A percentile compares a stretch with the other conserved stretches of the same genome.
phyloP scores from a whole-genome alignment of 2,329 filamentous ascomycete genomes.

The Didymella glomerata region DNA sequence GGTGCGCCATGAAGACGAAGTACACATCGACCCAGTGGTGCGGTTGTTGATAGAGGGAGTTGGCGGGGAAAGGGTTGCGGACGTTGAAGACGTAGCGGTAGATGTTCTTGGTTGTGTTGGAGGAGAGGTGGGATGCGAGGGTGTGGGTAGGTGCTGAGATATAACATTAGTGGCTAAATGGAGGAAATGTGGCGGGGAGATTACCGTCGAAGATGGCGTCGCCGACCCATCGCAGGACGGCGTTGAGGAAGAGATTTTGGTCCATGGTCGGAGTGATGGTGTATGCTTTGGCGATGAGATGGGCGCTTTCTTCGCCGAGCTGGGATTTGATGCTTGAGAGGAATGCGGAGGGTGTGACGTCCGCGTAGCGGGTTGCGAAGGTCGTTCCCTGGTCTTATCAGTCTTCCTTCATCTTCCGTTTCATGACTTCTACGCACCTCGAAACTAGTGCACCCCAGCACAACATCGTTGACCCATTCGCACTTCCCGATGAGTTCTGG shows the following conservation, averaged over 20 bases:
- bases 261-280: constrained; percentile 43
- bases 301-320: constrained; percentile 11
- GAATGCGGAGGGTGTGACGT: constrained; percentile 32
- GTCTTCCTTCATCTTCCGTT: background rate
- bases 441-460: constrained; percentile 54
- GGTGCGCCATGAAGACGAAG: constrained; percentile 6
- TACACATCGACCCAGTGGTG: constrained; percentile 33
- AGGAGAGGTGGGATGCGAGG: constrained; percentile 22
- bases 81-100: constrained; percentile 43
- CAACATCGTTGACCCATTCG: constrained; percentile 55
- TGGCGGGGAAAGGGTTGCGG: constrained; percentile 38
- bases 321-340: constrained; percentile 30
- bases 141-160: constrained; percentile 26
- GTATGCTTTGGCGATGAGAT: constrained; percentile 44
- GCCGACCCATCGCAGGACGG: constrained; percentile 51
- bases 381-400: constrained; percentile 9
- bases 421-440: background rate
- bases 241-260: constrained; percentile 51
- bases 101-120: constrained; percentile 24
- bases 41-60: constrained; percentile 27
- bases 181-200: too few species aligned
- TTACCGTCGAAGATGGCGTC: constrained; percentile 54
- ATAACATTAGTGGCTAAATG: too few species aligned
- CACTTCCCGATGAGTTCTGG: constrained; percentile 28
- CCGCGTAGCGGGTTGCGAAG: background rate